These are phyloP conservation scores for Phytophthora pistaciae DNA, from an alignment of 352 stramenopile species.

Conservation along the genomic window DNA sequence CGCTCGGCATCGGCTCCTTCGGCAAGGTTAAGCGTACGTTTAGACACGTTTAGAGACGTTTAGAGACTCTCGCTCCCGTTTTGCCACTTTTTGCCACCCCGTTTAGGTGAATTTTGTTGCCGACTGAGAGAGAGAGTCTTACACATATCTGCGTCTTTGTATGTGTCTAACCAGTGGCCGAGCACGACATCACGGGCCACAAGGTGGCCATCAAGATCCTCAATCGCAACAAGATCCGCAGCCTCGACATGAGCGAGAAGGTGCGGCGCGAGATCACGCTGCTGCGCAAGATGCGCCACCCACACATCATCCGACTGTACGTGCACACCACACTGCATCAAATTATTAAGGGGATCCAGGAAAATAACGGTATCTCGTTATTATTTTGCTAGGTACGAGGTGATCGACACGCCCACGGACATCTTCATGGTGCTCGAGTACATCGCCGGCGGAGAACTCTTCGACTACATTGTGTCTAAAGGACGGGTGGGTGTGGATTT, in stretches of 20 bases:
- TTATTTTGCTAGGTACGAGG: conserved; percentile 88
- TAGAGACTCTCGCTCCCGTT: neutral
- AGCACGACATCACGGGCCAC: conserved; percentile 98
- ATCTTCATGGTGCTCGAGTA: conserved; percentile 97
- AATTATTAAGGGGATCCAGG: too few species aligned
- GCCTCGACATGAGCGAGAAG: conserved; percentile 99
- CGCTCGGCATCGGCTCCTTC: conserved; percentile 99
- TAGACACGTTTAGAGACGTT: neutral
- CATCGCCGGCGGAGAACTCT: conserved; percentile 94
- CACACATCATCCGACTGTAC: conserved; percentile 99
- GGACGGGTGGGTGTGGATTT: conserved; percentile 65
- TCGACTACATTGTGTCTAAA: conserved; percentile 99
- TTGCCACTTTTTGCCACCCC: conserved; percentile 1
- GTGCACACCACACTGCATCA: conserved; percentile 1
- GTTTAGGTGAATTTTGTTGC: conserved; percentile 9
- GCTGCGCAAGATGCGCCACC: conserved; percentile 98
- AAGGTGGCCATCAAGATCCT: conserved; percentile 99
- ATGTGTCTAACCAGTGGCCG: conserved; percentile 85
- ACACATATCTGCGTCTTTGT: neutral
- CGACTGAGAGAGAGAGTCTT: neutral
- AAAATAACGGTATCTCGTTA: conserved; percentile 9
- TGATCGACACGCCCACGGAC: conserved; percentile 99
- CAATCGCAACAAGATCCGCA: conserved; percentile 99
- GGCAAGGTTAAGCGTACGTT: conserved; percentile 98
- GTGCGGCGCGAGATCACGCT: conserved; percentile 99